Conservation (phyloP, 1,284 basidiomycete species). For the Papiliotrema flavescens region DNA sequence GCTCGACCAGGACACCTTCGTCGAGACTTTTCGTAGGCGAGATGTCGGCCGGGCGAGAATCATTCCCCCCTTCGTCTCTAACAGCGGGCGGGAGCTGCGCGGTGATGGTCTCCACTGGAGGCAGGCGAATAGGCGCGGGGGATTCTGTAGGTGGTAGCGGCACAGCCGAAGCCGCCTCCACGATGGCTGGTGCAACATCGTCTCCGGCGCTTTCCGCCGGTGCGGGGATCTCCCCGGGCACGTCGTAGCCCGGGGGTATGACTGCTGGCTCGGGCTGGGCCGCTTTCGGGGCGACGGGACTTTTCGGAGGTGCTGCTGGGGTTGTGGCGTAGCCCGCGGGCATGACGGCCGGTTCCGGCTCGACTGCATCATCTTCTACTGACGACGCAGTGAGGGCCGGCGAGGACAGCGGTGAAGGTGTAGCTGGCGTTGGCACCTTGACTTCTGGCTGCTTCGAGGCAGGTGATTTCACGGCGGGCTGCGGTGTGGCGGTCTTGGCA, state of each 20-base stretch:
- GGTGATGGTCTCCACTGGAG: not conserved
- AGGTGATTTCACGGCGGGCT: too few species aligned
- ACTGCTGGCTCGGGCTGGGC: too few species aligned
- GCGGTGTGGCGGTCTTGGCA: too few species aligned
- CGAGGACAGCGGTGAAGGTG: not conserved
- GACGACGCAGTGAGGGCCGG: not conserved
- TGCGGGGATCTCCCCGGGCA: not conserved
- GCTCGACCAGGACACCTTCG: constrained; percentile 1
- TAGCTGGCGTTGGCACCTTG: not conserved
- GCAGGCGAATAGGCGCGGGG: not conserved
- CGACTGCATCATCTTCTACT: not conserved
- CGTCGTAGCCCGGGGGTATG: not conserved
- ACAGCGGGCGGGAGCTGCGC: not conserved
- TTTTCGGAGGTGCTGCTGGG: not conserved
- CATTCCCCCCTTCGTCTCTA: not conserved
- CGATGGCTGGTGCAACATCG: not conserved
- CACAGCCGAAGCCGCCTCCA: not conserved
- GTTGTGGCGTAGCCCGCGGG: constrained; percentile 4
- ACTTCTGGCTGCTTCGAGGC: too few species aligned
- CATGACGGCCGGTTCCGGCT: constrained; percentile 5
- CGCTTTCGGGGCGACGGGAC: not conserved
- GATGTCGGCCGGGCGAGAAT: not conserved
- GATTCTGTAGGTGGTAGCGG: not conserved
- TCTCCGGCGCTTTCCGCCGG: not conserved
- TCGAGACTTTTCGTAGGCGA: too few species aligned